These are phyloP conservation scores for Barnettozyma sp. DNA, from an alignment of 805 yeast genomes.

Conservation along the genomic window DNA sequence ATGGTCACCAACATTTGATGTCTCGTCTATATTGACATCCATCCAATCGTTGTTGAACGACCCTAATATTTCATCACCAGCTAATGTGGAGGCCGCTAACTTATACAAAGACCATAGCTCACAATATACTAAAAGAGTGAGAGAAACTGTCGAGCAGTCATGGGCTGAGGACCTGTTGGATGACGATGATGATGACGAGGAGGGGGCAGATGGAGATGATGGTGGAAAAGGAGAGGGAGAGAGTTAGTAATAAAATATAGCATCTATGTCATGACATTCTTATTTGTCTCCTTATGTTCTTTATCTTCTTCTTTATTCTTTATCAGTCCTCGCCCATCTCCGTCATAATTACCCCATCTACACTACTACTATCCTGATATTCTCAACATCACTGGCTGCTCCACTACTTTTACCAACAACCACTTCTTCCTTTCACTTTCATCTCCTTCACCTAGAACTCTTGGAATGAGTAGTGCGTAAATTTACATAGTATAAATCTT, in stretches of 20 bases:
- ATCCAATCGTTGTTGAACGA: slow-evolving; percentile 89
- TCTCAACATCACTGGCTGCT: no score
- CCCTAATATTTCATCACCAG: slow-evolving; percentile 95
- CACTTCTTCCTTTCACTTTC: no score
- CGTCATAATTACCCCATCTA: no score
- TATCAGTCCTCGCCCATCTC: no score
- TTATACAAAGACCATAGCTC: slow-evolving; percentile 91
- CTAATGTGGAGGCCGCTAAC: slow-evolving; percentile 96
- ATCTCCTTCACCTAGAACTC: no score
- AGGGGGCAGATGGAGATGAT: slow-evolving; percentile 32
- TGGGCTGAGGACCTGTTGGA: slow-evolving; percentile 80
- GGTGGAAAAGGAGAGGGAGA: slow-evolving; percentile 25
- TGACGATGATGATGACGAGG: slow-evolving; percentile 37
- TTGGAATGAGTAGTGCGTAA: no score
- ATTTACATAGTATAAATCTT: no score
- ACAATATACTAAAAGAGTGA: slow-evolving; percentile 84
- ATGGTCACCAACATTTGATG: slow-evolving; percentile 99
- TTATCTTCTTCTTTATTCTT: slow-evolving; percentile 1
- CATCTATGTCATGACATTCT: neutral
- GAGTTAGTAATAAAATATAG: neutral
- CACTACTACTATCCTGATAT: no score
- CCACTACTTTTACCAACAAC: no score
- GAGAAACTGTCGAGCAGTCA: slow-evolving; percentile 90
- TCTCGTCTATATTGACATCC: slow-evolving; percentile 88
- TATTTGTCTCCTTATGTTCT: neutral